phyloP scores from a whole-genome alignment of 495 filamentous ascomycete species.

The Darksidea phi region DNA sequence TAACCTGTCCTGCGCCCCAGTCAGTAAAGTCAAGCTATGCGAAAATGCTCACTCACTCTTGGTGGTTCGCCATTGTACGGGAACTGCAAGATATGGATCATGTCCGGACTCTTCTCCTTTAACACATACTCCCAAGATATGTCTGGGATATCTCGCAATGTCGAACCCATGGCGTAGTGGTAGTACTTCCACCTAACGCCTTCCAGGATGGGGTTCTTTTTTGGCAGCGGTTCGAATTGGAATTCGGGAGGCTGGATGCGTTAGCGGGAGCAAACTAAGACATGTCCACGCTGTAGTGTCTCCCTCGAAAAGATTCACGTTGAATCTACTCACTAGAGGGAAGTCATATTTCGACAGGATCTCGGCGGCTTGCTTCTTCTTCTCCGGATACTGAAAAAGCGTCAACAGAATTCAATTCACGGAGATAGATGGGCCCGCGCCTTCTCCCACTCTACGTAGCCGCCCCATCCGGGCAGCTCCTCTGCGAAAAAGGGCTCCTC shows the following conservation, averaged over 20 bases:
- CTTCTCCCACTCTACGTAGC: constrained; percentile 67
- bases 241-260: constrained; percentile 53
- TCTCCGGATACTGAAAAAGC: background rate
- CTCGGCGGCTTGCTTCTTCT: background rate
- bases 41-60: constrained; percentile 34
- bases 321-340: background rate
- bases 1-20: constrained; percentile 4
- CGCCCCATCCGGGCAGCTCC: constrained; percentile 24
- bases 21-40: background rate
- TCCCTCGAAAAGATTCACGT: too few relatives aligned
- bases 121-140: constrained; percentile 60
- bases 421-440: background rate
- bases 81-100: constrained; percentile 68
- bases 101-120: constrained; percentile 61
- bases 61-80: constrained; percentile 71
- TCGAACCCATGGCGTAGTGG: constrained; percentile 59
- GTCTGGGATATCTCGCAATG: constrained; percentile 50
- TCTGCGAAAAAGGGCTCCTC: constrained; percentile 28
- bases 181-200: constrained; percentile 65
- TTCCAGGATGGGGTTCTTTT: constrained; percentile 61
- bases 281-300: too few relatives aligned
- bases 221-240: constrained; percentile 57
- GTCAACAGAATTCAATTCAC: background rate
- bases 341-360: background rate
- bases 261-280: too few relatives aligned